phyloP scores from a whole-genome alignment of 1,139 yeast species.

The Saccharomycopsis hybrid region DNA sequence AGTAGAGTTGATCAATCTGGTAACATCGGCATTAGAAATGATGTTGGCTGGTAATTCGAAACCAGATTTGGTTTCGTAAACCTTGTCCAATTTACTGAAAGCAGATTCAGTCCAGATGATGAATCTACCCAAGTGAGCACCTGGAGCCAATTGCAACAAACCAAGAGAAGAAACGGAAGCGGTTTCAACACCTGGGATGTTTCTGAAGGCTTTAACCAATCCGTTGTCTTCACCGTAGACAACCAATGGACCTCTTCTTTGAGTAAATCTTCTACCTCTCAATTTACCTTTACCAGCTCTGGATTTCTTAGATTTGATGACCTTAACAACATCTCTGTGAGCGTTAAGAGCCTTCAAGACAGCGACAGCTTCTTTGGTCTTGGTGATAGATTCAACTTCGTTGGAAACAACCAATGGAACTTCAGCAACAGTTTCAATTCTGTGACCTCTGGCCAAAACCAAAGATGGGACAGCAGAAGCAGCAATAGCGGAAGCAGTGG shows the following conservation, averaged over 20 bases:
- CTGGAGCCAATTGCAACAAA: slow-evolving; percentile 99
- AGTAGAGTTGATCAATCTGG: slow-evolving; percentile 97
- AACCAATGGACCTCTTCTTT: slow-evolving; percentile 99
- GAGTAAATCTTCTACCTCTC: slow-evolving; percentile 99
- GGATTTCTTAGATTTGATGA: slow-evolving; percentile 95
- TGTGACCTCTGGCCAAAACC: slow-evolving; percentile 99
- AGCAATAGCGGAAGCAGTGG: slow-evolving; percentile 99
- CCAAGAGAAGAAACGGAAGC: slow-evolving; percentile 88
- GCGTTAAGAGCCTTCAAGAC: slow-evolving; percentile 98
- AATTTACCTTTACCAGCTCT: slow-evolving; percentile 99
- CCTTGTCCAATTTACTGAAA: slow-evolving; percentile 91
- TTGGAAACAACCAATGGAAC: slow-evolving; percentile 96
- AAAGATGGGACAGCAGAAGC: slow-evolving; percentile 98
- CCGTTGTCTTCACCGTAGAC: slow-evolving; percentile 98
- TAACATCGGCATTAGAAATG: slow-evolving; percentile 90
- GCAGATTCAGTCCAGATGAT: slow-evolving; percentile 99
- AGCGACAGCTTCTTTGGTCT: slow-evolving; percentile 99
- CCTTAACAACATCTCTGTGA: slow-evolving; percentile 97
- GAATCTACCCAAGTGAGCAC: slow-evolving; percentile 99
- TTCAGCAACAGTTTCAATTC: slow-evolving; percentile 97
- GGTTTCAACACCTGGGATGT: slow-evolving; percentile 99
- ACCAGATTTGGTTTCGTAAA: slow-evolving; percentile 95
- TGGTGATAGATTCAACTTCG: slow-evolving; percentile 87
- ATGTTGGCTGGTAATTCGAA: slow-evolving; percentile 93
- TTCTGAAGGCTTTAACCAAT: slow-evolving; percentile 97